Conservation (phyloP, 2,329 filamentous ascomycete genomes). For the Colletotrichum tabaci region DNA sequence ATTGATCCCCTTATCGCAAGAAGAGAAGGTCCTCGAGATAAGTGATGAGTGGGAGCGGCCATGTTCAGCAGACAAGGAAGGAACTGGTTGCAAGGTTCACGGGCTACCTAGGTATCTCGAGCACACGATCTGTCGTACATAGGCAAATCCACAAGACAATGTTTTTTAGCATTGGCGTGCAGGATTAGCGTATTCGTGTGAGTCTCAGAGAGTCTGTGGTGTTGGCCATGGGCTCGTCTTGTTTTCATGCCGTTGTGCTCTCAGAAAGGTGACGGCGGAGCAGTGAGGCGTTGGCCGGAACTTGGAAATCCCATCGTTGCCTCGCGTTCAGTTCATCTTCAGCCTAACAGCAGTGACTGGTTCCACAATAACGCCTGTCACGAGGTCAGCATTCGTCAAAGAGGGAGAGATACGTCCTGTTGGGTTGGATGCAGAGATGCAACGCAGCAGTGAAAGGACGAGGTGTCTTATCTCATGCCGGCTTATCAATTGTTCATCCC, state of each 20-base stretch:
- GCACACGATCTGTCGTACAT: conserved; percentile 13
- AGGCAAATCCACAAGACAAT: conserved; percentile 12
- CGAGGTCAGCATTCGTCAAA: neutral
- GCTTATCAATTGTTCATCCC: conserved; percentile 12
- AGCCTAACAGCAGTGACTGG: neutral
- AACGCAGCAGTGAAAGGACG: neutral
- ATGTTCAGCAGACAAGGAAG: conserved; percentile 7
- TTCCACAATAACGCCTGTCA: neutral
- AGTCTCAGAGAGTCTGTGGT: neutral
- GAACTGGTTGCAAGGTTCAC: neutral
- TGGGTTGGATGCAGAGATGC: neutral
- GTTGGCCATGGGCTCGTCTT: neutral
- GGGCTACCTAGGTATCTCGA: conserved; percentile 2
- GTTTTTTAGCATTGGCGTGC: conserved; percentile 7
- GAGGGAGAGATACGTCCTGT: neutral
- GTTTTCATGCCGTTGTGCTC: neutral
- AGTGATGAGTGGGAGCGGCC: conserved; percentile 9
- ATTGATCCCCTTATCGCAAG: neutral
- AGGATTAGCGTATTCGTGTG: neutral
- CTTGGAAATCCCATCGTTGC: neutral
- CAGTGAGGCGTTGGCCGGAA: neutral
- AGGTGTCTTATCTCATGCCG: conserved; percentile 17
- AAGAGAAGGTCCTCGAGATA: conserved; percentile 1
- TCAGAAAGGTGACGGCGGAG: neutral
- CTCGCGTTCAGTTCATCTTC: neutral